phyloP scores from a whole-genome alignment of 139 green algal species.

The Micractinium conductrix region DNA sequence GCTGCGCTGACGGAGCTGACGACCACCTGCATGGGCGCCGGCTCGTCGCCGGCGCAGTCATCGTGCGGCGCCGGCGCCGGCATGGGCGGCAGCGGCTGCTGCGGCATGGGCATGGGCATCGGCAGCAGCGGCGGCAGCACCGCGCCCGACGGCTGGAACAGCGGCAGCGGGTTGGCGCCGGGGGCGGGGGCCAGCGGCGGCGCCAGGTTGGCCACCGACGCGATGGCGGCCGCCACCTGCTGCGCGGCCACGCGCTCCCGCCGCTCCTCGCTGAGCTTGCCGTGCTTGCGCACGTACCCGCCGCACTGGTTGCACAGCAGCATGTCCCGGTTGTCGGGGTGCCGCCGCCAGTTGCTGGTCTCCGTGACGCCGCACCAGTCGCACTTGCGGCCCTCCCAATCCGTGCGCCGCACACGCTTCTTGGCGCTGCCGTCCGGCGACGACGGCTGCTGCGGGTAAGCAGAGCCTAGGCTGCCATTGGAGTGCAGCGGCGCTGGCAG shows the following conservation, averaged over 20 bases:
- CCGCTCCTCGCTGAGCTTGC: slow-evolving; percentile 24
- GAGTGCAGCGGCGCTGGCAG: not conserved
- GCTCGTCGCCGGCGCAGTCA: not conserved
- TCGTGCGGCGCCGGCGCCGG: not conserved
- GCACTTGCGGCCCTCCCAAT: slow-evolving; percentile 32
- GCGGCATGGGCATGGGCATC: not conserved
- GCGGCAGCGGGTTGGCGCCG: not conserved
- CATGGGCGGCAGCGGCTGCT: not conserved
- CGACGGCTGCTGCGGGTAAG: not conserved
- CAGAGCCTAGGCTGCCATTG: not conserved
- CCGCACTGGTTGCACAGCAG: slow-evolving; percentile 36
- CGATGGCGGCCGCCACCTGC: slow-evolving; percentile 13
- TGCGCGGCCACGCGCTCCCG: slow-evolving; percentile 20
- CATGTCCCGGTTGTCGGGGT: slow-evolving; percentile 27
- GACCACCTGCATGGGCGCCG: not conserved
- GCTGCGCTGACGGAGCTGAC: not conserved
- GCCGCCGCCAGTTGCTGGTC: slow-evolving; percentile 28
- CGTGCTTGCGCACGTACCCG: slow-evolving; percentile 33
- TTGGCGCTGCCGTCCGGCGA: slow-evolving; percentile 15
- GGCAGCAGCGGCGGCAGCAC: slow-evolving; percentile 17
- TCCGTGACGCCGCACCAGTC: slow-evolving; percentile 32
- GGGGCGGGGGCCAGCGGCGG: not conserved
- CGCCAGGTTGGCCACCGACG: not conserved
- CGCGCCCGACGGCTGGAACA: slow-evolving; percentile 1
- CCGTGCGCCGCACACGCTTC: slow-evolving; percentile 31